Conservation (phyloP, 352 stramenopile species). For the Phytophthora agathidicida region DNA sequence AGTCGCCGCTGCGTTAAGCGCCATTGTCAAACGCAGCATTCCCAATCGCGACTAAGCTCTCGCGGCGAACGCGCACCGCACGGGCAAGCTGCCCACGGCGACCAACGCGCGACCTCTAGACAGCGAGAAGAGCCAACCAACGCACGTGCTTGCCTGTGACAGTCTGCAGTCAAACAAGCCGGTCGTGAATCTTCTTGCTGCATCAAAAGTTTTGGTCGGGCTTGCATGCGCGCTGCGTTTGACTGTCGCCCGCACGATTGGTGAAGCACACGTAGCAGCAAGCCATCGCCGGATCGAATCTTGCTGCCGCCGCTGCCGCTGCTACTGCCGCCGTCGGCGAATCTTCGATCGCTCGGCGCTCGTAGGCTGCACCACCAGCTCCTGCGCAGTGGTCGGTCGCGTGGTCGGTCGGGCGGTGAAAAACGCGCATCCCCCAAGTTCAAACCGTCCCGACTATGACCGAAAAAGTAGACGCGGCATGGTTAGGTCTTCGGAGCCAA, state of each 20-base stretch:
- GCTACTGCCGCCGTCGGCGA: background rate
- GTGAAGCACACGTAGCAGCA: no score
- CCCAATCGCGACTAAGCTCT: conserved; percentile 11
- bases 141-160: conserved; percentile 25
- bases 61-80: conserved; percentile 17
- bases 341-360: background rate
- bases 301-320: no score
- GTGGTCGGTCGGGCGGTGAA: conserved; percentile 15
- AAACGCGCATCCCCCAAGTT: conserved; percentile 30
- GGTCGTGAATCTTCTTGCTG: conserved; percentile 7
- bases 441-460: conserved; percentile 9
- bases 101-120: conserved; percentile 4
- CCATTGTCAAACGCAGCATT: no score
- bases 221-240: no score
- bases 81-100: conserved; percentile 3
- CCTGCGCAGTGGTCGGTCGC: conserved; percentile 7
- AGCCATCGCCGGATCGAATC: no score
- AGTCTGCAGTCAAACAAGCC: conserved; percentile 3
- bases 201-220: no score
- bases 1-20: no score
- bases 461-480: conserved; percentile 19
- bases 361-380: conserved; percentile 2
- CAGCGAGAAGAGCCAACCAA: conserved; percentile 23
- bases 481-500: background rate
- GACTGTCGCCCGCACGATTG: no score